These are phyloP conservation scores for Colletotrichum horii DNA, from an alignment of 2,329 filamentous ascomycete species.

Conservation along the genomic window DNA sequence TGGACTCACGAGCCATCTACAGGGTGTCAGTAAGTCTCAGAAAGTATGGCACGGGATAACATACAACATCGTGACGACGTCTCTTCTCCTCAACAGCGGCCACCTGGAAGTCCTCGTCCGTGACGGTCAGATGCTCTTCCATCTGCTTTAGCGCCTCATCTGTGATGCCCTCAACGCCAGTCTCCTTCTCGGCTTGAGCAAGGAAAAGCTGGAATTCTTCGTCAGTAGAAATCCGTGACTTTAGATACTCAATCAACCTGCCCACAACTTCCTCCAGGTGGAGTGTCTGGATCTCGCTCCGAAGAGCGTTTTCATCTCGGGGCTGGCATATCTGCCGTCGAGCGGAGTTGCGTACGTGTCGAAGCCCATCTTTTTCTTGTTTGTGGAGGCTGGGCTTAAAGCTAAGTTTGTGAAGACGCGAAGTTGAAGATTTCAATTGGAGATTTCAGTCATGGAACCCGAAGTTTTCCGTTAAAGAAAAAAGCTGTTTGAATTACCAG, in stretches of 20 bases:
- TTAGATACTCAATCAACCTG: too few relatives aligned
- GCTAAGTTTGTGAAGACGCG: background rate
- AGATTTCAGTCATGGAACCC: background rate
- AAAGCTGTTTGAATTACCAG: background rate
- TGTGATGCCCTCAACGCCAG: conserved; percentile 75
- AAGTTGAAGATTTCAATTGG: background rate
- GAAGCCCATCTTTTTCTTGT: background rate
- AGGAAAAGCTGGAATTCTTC: conserved; percentile 59
- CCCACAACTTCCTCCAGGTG: conserved; percentile 88
- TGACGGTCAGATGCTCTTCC: conserved; percentile 74
- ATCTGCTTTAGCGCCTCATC: conserved; percentile 79
- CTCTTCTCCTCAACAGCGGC: conserved; percentile 79
- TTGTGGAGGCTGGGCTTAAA: background rate
- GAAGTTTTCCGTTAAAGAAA: background rate
- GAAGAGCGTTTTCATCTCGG: conserved; percentile 82
- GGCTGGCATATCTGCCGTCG: conserved; percentile 74
- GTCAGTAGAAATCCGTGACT: background rate
- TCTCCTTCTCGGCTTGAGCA: conserved; percentile 80
- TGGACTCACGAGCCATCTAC: conserved; percentile 32
- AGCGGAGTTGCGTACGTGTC: conserved; percentile 52
- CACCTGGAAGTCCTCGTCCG: conserved; percentile 78
- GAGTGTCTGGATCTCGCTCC: conserved; percentile 75
- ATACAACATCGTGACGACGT: conserved; percentile 54
- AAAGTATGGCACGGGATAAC: background rate
- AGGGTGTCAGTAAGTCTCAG: background rate